Percentiles rank a stretch among this genome's conserved stretches.
Conservation (phyloP, 2,329 filamentous ascomycete species). For the Neobulgaria alba region DNA sequence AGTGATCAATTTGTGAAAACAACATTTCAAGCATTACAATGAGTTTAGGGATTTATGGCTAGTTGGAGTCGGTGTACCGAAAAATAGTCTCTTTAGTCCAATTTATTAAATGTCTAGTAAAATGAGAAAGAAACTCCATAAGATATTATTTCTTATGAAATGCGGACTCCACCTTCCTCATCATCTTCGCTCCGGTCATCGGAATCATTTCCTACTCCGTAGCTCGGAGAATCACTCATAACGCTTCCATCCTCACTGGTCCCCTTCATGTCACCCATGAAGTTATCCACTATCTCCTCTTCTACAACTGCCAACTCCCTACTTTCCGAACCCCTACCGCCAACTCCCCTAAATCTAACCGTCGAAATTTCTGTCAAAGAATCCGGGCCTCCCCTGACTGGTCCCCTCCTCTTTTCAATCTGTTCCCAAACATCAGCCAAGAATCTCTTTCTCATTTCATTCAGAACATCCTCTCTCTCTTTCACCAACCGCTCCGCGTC, state of each 20-base stretch:
- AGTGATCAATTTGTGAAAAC: too few relatives aligned
- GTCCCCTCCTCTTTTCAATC: constrained; percentile 4
- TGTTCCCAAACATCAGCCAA: constrained; percentile 1
- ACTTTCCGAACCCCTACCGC: neutral
- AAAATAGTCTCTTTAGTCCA: too few relatives aligned
- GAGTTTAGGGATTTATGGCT: too few relatives aligned
- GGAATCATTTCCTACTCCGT: neutral
- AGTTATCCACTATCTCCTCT: too few relatives aligned
- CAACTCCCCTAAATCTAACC: neutral
- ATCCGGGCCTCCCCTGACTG: constrained; percentile 4
- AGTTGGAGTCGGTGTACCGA: too few relatives aligned
- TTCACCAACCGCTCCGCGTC: neutral
- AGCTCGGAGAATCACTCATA: neutral
- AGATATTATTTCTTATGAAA: too few relatives aligned
- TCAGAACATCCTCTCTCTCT: constrained; percentile 2
- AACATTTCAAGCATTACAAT: too few relatives aligned
- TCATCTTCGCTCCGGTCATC: neutral
- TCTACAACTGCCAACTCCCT: neutral
- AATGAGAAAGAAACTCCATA: too few relatives aligned
- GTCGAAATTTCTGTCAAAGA: constrained; percentile 8
- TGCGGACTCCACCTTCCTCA: neutral
- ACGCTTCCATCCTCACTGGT: too few relatives aligned
- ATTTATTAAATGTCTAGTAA: too few relatives aligned
- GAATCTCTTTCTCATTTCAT: constrained; percentile 2
- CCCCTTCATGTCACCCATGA: too few relatives aligned